A percentile compares a stretch with the other conserved stretches of the same genome.
These are phyloP conservation scores for Letharia columbiana DNA, from an alignment of 495 filamentous ascomycete species.

Conservation along the genomic window DNA sequence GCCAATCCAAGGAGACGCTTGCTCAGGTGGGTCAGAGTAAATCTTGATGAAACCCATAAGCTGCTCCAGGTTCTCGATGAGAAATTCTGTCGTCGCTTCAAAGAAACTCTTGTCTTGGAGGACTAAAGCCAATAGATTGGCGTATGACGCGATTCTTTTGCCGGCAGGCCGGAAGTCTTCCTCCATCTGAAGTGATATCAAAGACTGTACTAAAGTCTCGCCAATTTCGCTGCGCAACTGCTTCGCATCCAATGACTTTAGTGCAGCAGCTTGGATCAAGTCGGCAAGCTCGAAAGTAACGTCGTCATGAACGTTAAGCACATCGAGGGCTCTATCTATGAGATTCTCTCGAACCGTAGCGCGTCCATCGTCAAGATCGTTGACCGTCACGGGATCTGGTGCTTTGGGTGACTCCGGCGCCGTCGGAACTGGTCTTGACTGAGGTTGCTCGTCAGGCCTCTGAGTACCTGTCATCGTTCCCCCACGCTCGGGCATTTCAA, in stretches of 20 bases:
- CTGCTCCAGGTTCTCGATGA: constrained; percentile 68
- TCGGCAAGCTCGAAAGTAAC: constrained; percentile 89
- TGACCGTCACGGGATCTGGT: constrained; percentile 51
- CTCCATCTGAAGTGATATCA: constrained; percentile 73
- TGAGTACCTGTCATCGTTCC: not conserved
- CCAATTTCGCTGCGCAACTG: constrained; percentile 66
- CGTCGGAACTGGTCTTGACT: not conserved
- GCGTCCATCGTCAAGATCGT: constrained; percentile 77
- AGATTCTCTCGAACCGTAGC: constrained; percentile 62
- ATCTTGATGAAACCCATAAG: constrained; percentile 77
- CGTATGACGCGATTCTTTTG: constrained; percentile 85
- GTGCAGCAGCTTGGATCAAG: constrained; percentile 67
- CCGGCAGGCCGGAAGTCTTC: constrained; percentile 60
- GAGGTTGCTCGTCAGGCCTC: not conserved
- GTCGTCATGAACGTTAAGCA: constrained; percentile 77
- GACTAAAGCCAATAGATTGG: constrained; percentile 82
- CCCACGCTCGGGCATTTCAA: not conserved
- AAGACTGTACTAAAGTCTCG: constrained; percentile 71
- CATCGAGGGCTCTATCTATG: constrained; percentile 82
- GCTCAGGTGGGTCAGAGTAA: constrained; percentile 55
- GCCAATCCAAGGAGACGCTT: constrained; percentile 83
- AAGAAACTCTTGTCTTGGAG: constrained; percentile 79
- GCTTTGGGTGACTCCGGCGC: constrained; percentile 14
- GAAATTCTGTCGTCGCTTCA: constrained; percentile 58
- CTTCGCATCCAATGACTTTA: constrained; percentile 57